These are phyloP conservation scores for Floccularia luteovirens DNA, from an alignment of 768 basidiomycete genomes.

Conservation along the genomic window DNA sequence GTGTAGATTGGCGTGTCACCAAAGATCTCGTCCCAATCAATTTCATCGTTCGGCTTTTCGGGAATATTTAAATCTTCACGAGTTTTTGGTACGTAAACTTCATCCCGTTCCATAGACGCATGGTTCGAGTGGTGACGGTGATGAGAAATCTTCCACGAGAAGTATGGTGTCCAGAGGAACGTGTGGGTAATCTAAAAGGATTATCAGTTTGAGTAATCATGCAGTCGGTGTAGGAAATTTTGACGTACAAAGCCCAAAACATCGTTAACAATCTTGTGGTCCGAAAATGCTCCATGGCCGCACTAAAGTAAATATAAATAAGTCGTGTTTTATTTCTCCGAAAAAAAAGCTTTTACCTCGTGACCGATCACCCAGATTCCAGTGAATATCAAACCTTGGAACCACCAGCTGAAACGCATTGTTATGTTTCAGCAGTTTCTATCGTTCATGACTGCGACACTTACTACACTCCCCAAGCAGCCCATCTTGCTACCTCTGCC, in stretches of 20 bases:
- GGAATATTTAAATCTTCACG: conserved; percentile 47
- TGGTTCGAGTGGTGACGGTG: conserved; percentile 44
- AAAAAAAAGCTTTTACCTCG: too few relatives aligned
- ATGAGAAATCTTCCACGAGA: conserved; percentile 47
- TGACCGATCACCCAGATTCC: conserved; percentile 56
- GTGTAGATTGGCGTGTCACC: conserved; percentile 58
- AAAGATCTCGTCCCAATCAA: conserved; percentile 47
- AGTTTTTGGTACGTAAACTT: conserved; percentile 56
- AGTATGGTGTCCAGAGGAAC: conserved; percentile 43
- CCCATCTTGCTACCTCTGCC: background rate
- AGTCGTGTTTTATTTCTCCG: too few relatives aligned
- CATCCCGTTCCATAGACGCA: conserved; percentile 45
- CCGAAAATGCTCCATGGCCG: conserved; percentile 50
- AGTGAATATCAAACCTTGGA: conserved; percentile 48
- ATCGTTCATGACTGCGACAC: background rate
- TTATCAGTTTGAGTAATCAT: background rate
- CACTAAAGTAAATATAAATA: conserved; percentile 22
- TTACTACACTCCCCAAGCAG: background rate
- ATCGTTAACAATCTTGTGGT: conserved; percentile 38
- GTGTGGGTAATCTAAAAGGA: conserved; percentile 31
- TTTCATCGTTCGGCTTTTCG: conserved; percentile 20
- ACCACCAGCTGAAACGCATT: conserved; percentile 42
- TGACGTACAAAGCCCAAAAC: conserved; percentile 38
- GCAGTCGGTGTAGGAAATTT: background rate
- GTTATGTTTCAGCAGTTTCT: background rate